Evolutionary conservation across 2,329 filamentous ascomycete species (phyloP).

Genomic region (Penicillium sp.): DNA sequence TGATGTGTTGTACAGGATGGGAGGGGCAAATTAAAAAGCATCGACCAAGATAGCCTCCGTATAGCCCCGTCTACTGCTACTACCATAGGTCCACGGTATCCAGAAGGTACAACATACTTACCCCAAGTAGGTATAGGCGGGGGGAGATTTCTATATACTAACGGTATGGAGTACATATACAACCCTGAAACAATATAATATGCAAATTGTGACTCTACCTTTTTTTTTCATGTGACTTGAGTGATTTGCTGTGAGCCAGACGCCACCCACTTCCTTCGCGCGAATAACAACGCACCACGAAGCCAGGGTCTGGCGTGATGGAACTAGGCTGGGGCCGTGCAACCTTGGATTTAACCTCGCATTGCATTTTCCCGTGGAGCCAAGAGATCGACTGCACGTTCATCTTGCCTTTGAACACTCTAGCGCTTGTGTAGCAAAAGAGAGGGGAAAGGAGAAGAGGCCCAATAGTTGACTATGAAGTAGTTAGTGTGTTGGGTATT

Average conservation of each 20-base stretch:
- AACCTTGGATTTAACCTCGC: constrained; percentile 29
- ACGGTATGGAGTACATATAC: not conserved
- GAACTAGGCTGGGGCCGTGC: constrained; percentile 19
- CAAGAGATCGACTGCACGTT: constrained; percentile 32
- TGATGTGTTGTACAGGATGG: constrained; percentile 14
- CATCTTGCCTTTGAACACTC: constrained; percentile 20
- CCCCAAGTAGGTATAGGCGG: not conserved
- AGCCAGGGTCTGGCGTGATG: constrained; percentile 16
- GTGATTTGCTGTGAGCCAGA: constrained; percentile 6
- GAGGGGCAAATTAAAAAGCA: constrained; percentile 1
- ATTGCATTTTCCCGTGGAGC: constrained; percentile 29
- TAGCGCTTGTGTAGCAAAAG: constrained; percentile 6
- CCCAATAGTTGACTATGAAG: not conserved
- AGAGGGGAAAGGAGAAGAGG: not conserved
- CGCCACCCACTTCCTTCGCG: not conserved
- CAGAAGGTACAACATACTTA: not conserved
- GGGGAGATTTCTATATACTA: not conserved
- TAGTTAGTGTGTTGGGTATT: not conserved
- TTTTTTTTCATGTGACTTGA: constrained; percentile 4
- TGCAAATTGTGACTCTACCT: not conserved
- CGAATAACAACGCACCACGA: constrained; percentile 24
- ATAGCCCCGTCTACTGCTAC: not conserved
- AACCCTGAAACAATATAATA: not conserved
- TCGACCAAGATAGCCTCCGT: constrained; percentile 1
- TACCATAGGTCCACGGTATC: not conserved